Conservation (phyloP, 257 asterid genomes). For the Solanum peruvianum region DNA sequence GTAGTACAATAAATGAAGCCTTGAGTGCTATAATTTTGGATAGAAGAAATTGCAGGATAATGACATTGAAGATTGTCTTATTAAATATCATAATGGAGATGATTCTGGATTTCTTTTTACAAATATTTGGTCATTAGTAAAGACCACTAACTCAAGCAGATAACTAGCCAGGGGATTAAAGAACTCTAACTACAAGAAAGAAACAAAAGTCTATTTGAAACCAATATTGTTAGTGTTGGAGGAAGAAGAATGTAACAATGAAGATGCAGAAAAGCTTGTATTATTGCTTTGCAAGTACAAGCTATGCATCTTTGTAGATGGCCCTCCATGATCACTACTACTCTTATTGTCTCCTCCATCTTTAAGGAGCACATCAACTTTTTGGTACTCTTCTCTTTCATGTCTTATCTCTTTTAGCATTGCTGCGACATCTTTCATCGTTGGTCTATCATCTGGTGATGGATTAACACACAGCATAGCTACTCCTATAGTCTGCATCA, state of each 20-base stretch:
- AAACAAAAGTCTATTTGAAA: conserved; percentile 9
- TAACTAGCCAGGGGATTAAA: neutral
- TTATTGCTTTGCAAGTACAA: conserved; percentile 34
- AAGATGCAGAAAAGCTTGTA: conserved; percentile 66
- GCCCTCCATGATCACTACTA: conserved; percentile 15
- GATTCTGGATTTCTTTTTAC: neutral
- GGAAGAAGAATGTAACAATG: conserved; percentile 48
- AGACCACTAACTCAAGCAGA: neutral
- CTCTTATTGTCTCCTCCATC: conserved; percentile 17
- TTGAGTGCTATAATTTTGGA: neutral
- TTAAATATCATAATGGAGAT: neutral
- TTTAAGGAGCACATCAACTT: conserved; percentile 30
- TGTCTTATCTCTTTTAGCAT: conserved; percentile 72
- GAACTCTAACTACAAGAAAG: neutral
- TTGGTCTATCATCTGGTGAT: conserved; percentile 63
- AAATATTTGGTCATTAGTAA: neutral
- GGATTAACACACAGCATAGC: conserved; percentile 73
- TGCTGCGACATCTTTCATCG: conserved; percentile 76
- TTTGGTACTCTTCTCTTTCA: conserved; percentile 44
- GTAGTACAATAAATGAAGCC: neutral
- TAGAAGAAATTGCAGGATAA: neutral
- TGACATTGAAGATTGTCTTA: neutral
- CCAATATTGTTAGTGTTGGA: conserved; percentile 23
- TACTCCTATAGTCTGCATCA: conserved; percentile 76
- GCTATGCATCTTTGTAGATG: conserved; percentile 39